Evolutionary conservation across 148 eudicot genomes (phyloP), one percentile per base, ranked within the genome.

Genomic region (Rhododendron molle): DNA sequence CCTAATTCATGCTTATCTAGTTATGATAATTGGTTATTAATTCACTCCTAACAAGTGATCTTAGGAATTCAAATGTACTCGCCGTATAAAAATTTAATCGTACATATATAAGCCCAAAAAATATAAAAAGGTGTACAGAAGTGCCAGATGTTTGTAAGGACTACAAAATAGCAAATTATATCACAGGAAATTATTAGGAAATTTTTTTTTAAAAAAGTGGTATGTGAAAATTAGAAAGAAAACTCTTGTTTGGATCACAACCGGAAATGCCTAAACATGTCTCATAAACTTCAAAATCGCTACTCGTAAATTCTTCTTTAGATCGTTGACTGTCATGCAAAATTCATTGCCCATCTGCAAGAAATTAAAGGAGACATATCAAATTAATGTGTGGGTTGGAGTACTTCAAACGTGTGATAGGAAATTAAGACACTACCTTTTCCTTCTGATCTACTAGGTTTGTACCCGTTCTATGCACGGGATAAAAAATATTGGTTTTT

Each of bases 271-370:
- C 32, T 71, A 32, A 14, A 32, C 16, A 1, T 32, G 76, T 54
- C 69, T 32, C 83, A 32, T 82, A 52, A 82, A 60, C 49, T 28
- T 16, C 69, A 21, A 5, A 36, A 82, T 20, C 7, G 32, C 84
- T 11, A 21, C 32, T 82, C 32, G 65, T 82, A 82, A 38, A 30
- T 58, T 69, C 47, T 72, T 82, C 84, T 40, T 40, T 43, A 82
- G 28, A 58, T 82, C 49, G 32, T 82, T 82, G 47, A 28, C 36
- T 10, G 84, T 82, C 26, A 82, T 56, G 23, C n/a, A 34, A 58
- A 18, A 18, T 28, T 82, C 73, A 58, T 82, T 44, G 83, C 72
- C 38, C 28, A 58, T 36, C 83, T 81, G 83, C 60, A 56, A 18
- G 54, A 81, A 81, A 50, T 49, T 14, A 81, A 52, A 32, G 38